Evolutionary conservation across 495 filamentous ascomycete species (phyloP).

Genomic region (Schizothecium vesticola): DNA sequence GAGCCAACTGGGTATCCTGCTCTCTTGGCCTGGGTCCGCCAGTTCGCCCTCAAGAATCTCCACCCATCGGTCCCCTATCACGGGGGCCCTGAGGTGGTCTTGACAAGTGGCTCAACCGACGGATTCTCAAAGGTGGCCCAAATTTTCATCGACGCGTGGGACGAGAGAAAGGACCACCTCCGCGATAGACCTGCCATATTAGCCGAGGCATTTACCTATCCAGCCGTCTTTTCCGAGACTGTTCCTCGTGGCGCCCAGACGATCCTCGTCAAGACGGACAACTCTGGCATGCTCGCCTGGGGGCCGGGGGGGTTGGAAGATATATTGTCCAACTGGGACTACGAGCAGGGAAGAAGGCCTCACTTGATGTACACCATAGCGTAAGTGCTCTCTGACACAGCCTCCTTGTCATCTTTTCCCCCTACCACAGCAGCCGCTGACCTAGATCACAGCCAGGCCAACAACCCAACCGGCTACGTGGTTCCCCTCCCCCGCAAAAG

Average conservation of each 20-base stretch:
- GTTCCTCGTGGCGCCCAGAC: conserved; percentile 65
- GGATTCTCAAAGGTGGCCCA: conserved; percentile 74
- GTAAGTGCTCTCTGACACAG: conserved; percentile 42
- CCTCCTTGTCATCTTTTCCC: too few species aligned
- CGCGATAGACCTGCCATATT: conserved; percentile 64
- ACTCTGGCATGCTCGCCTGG: conserved; percentile 62
- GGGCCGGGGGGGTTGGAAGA: conserved; percentile 71
- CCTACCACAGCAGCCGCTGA: neutral
- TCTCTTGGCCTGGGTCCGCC: conserved; percentile 65
- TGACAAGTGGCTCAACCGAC: conserved; percentile 79
- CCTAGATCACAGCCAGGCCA: conserved; percentile 59
- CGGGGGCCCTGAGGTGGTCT: conserved; percentile 66
- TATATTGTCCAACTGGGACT: conserved; percentile 77
- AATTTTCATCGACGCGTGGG: conserved; percentile 68
- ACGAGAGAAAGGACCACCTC: conserved; percentile 57
- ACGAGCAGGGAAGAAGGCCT: conserved; percentile 62
- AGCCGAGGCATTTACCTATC: conserved; percentile 73
- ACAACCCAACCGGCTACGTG: conserved; percentile 81
- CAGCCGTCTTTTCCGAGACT: conserved; percentile 62
- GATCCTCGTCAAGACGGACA: conserved; percentile 68
- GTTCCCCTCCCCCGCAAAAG: conserved; percentile 64
- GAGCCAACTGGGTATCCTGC: conserved; percentile 70
- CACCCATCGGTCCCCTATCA: conserved; percentile 76
- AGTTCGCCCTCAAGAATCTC: conserved; percentile 70
- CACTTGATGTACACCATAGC: conserved; percentile 89